Evolutionary conservation across 73 alveolate genomes (phyloP).

Genomic region (Stentor coeruleus): DNA sequence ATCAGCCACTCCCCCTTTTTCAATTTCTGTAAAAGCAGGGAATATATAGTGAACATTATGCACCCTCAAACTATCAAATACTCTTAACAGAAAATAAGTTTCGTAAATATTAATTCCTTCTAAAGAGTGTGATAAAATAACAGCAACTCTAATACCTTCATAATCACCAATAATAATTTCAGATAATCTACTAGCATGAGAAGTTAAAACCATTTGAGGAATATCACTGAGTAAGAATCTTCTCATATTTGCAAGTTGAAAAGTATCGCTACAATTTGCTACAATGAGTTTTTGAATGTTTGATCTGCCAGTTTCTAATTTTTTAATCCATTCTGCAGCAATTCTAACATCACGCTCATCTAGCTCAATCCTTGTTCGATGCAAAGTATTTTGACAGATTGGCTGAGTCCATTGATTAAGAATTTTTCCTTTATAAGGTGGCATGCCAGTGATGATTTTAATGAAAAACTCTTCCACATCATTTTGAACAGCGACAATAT

Average conservation of each 20-base stretch:
- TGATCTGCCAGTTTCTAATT: constrained; percentile 31
- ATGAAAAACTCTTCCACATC: constrained; percentile 13
- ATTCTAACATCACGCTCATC: background rate
- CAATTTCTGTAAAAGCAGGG: background rate
- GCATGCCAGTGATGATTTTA: background rate
- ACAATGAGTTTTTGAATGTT: constrained; percentile 3
- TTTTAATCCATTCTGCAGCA: constrained; percentile 16
- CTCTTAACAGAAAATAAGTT: background rate
- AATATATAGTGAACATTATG: constrained; percentile 5
- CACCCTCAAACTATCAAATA: background rate
- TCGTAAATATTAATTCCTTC: constrained; percentile 10
- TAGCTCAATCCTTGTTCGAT: background rate
- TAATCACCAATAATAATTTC: constrained; percentile 26
- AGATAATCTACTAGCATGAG: constrained; percentile 25
- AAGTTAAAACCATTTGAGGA: background rate
- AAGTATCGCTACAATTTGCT: constrained; percentile 11
- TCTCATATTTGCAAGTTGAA: constrained; percentile 25
- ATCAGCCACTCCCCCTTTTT: background rate
- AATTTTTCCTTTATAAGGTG: constrained; percentile 13
- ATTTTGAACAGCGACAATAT: background rate
- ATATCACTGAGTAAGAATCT: background rate
- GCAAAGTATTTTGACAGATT: background rate
- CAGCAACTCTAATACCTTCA: background rate
- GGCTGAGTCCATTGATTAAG: background rate
- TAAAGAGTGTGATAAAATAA: background rate